Conservation (phyloP, 148 eudicot genomes). For the Linanthus parryae region DNA sequence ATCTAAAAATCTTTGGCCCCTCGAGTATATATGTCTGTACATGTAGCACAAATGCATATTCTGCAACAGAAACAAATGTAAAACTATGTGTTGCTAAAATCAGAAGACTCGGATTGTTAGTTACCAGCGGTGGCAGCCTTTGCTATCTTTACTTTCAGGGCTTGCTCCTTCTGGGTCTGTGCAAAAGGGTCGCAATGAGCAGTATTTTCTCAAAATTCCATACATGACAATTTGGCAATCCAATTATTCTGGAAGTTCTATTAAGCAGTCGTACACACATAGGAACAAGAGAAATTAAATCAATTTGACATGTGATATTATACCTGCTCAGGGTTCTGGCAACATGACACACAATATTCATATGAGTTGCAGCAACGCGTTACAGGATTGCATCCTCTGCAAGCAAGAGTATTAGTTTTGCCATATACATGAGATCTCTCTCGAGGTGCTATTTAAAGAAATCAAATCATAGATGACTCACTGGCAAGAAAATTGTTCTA, state of each 20-base stretch:
- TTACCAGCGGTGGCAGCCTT: conserved; percentile 85
- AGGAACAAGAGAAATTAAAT: not conserved
- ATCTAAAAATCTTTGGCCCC: too few relatives aligned
- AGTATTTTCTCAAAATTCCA: not conserved
- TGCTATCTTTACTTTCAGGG: conserved; percentile 69
- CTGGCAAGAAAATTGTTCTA: conserved; percentile 91
- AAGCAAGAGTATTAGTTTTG: too few relatives aligned
- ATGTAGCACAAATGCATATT: too few relatives aligned
- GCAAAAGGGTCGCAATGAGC: conserved; percentile 9
- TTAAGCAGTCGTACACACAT: not conserved
- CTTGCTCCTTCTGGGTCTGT: conserved; percentile 60
- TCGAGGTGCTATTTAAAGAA: conserved; percentile 15
- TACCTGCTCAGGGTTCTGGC: conserved; percentile 79
- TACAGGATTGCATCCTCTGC: conserved; percentile 85
- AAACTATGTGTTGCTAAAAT: not conserved
- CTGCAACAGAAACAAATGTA: too few relatives aligned
- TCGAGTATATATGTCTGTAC: too few relatives aligned
- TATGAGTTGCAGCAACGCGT: conserved; percentile 93
- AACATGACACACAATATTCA: conserved; percentile 95
- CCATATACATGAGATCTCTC: too few relatives aligned
- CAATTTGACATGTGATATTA: not conserved
- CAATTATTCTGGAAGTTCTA: not conserved
- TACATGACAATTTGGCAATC: not conserved
- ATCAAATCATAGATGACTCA: conserved; percentile 49
- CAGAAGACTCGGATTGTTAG: not conserved